phyloP scores from a whole-genome alignment of 1,284 basidiomycete species.

The Fomitopsis palustris region DNA sequence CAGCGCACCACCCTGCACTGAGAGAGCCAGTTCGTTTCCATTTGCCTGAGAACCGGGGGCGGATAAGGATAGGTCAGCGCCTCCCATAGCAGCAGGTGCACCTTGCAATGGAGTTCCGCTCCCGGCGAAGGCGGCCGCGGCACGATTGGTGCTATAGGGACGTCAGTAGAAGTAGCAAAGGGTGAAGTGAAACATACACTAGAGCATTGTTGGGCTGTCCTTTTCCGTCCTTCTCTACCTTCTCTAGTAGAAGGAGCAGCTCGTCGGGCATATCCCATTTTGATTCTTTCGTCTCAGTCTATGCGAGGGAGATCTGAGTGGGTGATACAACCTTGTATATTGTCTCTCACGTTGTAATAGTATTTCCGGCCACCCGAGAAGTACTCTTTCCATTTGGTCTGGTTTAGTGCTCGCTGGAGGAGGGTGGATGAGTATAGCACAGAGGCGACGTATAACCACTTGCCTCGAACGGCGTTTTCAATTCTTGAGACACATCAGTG shows the following conservation, averaged over 20 bases:
- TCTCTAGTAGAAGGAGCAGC: slow-evolving; percentile 74
- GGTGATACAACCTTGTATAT: neutral
- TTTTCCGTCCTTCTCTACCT: slow-evolving; percentile 73
- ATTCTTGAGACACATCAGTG: slow-evolving; percentile 38
- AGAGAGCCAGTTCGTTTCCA: slow-evolving; percentile 41
- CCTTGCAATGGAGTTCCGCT: slow-evolving; percentile 23
- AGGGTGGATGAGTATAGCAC: neutral
- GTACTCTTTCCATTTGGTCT: slow-evolving; percentile 93
- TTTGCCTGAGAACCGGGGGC: slow-evolving; percentile 34
- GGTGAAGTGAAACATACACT: slow-evolving; percentile 13
- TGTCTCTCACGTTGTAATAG: slow-evolving; percentile 76
- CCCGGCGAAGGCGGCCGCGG: slow-evolving; percentile 14
- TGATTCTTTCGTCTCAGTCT: slow-evolving; percentile 84
- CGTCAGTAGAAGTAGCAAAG: neutral
- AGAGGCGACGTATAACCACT: neutral
- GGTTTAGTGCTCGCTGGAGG: slow-evolving; percentile 73
- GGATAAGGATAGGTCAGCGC: slow-evolving; percentile 32
- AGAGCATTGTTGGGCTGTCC: slow-evolving; percentile 28
- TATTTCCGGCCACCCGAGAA: slow-evolving; percentile 88
- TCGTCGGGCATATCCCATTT: slow-evolving; percentile 97
- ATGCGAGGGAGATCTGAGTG: neutral
- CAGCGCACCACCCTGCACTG: slow-evolving; percentile 47
- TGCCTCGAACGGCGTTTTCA: slow-evolving; percentile 87
- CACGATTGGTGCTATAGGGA: slow-evolving; percentile 12
- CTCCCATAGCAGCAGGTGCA: slow-evolving; percentile 31